Conservation (phyloP, 2,329 filamentous ascomycete genomes). For the Rhynchosporium agropyri region DNA sequence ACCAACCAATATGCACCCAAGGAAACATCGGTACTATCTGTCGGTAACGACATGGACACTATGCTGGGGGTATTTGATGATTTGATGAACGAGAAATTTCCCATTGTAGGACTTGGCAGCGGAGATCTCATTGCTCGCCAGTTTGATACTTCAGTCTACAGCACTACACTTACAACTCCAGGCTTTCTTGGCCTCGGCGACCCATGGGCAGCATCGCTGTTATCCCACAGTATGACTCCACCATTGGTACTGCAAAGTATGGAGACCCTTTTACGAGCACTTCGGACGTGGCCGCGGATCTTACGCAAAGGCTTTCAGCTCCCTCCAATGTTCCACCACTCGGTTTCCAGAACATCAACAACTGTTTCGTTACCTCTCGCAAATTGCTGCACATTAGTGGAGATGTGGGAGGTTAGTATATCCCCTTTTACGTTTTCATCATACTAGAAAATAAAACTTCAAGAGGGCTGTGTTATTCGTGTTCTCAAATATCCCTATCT, state of each 20-base stretch:
- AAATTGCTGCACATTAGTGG: constrained; percentile 44
- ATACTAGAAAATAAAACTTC: background rate
- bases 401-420: constrained; percentile 43
- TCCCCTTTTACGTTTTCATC: background rate
- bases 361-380: constrained; percentile 39
- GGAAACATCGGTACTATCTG: background rate
- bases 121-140: constrained; percentile 1
- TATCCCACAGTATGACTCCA: constrained; percentile 19
- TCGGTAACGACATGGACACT: background rate
- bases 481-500: too few species aligned
- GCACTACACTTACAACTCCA: background rate
- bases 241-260: constrained; percentile 38
- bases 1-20: background rate
- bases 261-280: constrained; percentile 42
- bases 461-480: background rate
- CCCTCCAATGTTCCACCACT: constrained; percentile 44
- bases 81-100: background rate
- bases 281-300: constrained; percentile 46
- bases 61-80: constrained; percentile 2
- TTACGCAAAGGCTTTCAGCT: constrained; percentile 44
- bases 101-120: background rate
- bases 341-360: constrained; percentile 11
- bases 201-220: constrained; percentile 19
- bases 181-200: constrained; percentile 9
- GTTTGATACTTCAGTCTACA: background rate